Conservation (phyloP, 2,329 filamentous ascomycete species). For the Teratosphaeria nubilosa region DNA sequence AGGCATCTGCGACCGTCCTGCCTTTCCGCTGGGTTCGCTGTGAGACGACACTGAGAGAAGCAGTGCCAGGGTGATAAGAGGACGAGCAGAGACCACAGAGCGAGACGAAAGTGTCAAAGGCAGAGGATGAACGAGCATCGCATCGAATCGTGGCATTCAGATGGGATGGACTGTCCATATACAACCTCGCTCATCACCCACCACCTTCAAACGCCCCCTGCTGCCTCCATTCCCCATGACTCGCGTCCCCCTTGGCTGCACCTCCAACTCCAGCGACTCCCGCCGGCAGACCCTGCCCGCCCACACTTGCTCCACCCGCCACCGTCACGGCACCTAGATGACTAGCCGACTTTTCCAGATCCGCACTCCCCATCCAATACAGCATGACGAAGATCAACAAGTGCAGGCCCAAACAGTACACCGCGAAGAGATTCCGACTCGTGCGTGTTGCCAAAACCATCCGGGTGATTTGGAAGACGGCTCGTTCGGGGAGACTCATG, state of each 20-base stretch:
- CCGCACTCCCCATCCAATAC: constrained; percentile 67
- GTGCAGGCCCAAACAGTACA: constrained; percentile 82
- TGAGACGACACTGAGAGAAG: too few species aligned
- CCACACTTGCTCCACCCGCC: constrained; percentile 22
- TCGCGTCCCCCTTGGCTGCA: constrained; percentile 4
- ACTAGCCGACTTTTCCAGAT: constrained; percentile 53
- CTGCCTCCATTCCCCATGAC: constrained; percentile 26
- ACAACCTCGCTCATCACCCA: neutral
- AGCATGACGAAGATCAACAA: constrained; percentile 76
- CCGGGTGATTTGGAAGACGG: constrained; percentile 81
- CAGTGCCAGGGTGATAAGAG: too few species aligned
- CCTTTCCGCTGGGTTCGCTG: too few species aligned
- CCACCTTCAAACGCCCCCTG: constrained; percentile 13
- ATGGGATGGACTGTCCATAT: too few species aligned
- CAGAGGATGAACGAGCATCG: too few species aligned
- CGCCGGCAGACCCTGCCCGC: constrained; percentile 12
- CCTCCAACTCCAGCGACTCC: constrained; percentile 9
- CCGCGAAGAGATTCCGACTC: constrained; percentile 87
- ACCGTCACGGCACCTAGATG: constrained; percentile 40
- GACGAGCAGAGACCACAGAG: too few species aligned
- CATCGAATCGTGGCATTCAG: too few species aligned
- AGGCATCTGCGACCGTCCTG: too few species aligned
- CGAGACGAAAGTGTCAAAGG: too few species aligned
- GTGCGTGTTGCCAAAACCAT: constrained; percentile 83
- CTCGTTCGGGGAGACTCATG: constrained; percentile 83